A percentile compares a stretch with the other conserved stretches of the same genome.
Conservation (phyloP, 2,329 filamentous ascomycete genomes). For the Alternaria brassicae region DNA sequence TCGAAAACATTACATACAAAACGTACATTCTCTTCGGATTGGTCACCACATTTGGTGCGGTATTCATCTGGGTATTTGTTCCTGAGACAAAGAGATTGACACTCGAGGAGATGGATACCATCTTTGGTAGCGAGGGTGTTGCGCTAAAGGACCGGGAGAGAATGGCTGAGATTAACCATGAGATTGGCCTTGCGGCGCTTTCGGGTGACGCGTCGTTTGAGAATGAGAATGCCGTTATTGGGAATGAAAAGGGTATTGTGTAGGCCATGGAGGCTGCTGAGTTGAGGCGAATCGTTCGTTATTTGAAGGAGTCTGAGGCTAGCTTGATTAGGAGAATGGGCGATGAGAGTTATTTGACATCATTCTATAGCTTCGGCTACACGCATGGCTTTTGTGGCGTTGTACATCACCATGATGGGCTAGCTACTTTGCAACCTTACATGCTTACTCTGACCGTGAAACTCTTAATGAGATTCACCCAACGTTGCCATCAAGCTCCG, state of each 20-base stretch:
- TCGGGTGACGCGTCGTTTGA: slow-evolving; percentile 11
- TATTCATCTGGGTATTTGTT: slow-evolving; percentile 59
- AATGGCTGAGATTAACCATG: slow-evolving; percentile 74
- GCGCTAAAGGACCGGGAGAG: slow-evolving; percentile 72
- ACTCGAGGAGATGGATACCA: slow-evolving; percentile 67
- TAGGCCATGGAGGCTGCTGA: not conserved
- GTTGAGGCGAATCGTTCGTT: not conserved
- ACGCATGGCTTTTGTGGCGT: not conserved
- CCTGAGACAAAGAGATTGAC: slow-evolving; percentile 63
- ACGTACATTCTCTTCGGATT: slow-evolving; percentile 76
- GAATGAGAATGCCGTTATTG: slow-evolving; percentile 15
- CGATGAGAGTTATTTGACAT: not conserved
- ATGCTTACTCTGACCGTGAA: not conserved
- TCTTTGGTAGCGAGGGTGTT: slow-evolving; percentile 71
- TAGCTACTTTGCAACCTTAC: not conserved
- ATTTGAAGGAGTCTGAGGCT: not conserved
- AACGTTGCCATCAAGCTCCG: slow-evolving; percentile 18
- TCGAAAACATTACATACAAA: slow-evolving; percentile 69
- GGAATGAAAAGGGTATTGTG: slow-evolving; percentile 25
- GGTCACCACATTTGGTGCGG: slow-evolving; percentile 67
- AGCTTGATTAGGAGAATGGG: not conserved
- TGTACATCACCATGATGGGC: not conserved
- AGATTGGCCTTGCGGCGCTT: slow-evolving; percentile 67
- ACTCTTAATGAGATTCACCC: not conserved
- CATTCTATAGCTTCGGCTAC: not conserved